Evolutionary conservation across 176 grass and related monocot species (phyloP).

Genomic region (Hordeum vulgare): DNA sequence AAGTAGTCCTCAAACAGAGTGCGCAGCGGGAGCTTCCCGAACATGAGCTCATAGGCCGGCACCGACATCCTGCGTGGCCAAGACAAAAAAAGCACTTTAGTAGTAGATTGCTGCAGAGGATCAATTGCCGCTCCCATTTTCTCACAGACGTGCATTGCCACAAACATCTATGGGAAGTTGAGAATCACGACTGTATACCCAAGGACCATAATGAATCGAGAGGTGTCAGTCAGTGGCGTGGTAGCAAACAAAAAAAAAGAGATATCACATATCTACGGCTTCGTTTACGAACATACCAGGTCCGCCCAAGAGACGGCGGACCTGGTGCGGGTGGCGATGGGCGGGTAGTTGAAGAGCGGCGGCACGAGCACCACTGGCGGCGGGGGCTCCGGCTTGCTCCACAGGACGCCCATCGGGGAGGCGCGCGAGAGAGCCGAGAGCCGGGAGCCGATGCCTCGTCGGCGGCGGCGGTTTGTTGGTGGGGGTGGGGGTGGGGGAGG

Average conservation of each 20-base stretch:
- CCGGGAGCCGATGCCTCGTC: not conserved
- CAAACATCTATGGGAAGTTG: not conserved
- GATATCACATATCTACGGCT: not conserved
- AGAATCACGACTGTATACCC: not conserved
- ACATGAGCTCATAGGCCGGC: constrained; percentile 84
- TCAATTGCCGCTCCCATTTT: not conserved
- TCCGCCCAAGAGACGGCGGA: not conserved
- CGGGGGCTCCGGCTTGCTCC: constrained; percentile 49
- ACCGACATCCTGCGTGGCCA: constrained; percentile 58
- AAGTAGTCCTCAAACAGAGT: constrained; percentile 89
- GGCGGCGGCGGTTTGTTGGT: not conserved
- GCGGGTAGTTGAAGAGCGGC: constrained; percentile 95
- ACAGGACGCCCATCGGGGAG: constrained; percentile 27
- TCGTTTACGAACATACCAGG: not conserved
- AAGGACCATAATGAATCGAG: not conserved
- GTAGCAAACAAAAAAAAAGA: not conserved
- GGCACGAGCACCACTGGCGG: constrained; percentile 95
- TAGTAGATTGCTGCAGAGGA: not conserved
- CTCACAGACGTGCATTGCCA: not conserved
- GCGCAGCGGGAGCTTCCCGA: constrained; percentile 66
- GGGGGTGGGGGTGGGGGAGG: too few species aligned
- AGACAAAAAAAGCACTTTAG: not conserved
- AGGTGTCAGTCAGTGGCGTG: too few species aligned
- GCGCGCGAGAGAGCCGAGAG: not conserved
- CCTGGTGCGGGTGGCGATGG: constrained; percentile 86